A percentile compares a stretch with the other conserved stretches of the same genome.
Conservation (phyloP, 805 yeast species). For the Isabelozyma pseudorhagii region DNA sequence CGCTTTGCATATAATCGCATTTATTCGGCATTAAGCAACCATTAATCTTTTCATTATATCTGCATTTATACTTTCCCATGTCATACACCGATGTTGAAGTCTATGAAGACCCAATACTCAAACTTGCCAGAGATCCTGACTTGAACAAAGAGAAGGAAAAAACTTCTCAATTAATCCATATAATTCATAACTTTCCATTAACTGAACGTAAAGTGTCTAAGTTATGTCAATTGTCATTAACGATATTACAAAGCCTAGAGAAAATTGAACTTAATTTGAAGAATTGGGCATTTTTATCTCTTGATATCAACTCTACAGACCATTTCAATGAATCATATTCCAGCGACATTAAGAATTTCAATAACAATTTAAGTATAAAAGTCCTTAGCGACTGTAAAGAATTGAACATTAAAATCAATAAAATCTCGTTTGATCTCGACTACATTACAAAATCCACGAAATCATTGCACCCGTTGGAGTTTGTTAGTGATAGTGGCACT, state of each 20-base stretch:
- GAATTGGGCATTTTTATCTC: conserved; percentile 55
- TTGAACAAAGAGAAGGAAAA: conserved; percentile 41
- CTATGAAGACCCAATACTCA: conserved; percentile 49
- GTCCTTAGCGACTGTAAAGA: conserved; percentile 52
- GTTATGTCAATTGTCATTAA: conserved; percentile 46
- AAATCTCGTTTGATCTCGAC: conserved; percentile 45
- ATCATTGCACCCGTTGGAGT: conserved; percentile 41
- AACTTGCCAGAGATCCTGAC: conserved; percentile 47
- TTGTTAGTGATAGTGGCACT: conserved; percentile 53
- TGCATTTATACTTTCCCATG: neutral
- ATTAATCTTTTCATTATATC: neutral
- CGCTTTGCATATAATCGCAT: neutral
- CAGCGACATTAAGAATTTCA: conserved; percentile 32
- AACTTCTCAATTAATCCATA: conserved; percentile 34
- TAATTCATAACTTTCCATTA: conserved; percentile 43
- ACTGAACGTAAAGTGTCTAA: conserved; percentile 43
- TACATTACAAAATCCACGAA: conserved; percentile 42
- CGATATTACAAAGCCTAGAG: conserved; percentile 49
- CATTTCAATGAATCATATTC: conserved; percentile 27
- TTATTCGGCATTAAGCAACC: neutral
- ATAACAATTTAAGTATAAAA: conserved; percentile 51
- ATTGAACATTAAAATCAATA: conserved; percentile 37
- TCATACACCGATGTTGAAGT: conserved; percentile 5
- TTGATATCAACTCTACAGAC: conserved; percentile 45
- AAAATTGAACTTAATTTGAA: conserved; percentile 43